Evolutionary conservation across 768 basidiomycete species (phyloP).

Genomic region (Candolleomyces aberdarensis): DNA sequence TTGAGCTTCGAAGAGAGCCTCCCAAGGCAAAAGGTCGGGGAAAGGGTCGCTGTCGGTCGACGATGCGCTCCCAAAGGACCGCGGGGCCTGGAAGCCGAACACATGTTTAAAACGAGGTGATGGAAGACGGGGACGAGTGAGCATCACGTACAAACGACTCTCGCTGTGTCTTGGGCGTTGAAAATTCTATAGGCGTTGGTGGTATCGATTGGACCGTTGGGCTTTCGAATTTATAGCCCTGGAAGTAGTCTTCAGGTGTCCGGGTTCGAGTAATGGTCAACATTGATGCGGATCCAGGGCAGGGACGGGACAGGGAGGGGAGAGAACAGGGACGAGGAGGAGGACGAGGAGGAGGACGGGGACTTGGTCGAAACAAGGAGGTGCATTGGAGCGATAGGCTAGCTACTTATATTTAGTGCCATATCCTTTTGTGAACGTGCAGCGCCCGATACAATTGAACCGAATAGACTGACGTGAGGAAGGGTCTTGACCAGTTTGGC

Average conservation of each 20-base stretch:
- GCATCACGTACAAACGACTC: not conserved
- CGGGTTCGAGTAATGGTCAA: conserved; percentile 2
- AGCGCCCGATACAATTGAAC: not conserved
- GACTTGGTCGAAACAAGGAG: not conserved
- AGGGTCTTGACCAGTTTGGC: conserved; percentile 4
- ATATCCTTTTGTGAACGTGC: not conserved
- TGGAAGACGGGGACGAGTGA: conserved; percentile 4
- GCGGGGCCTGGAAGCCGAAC: not conserved
- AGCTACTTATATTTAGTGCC: conserved; percentile 1
- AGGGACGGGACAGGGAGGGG: not conserved
- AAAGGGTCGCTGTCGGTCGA: conserved; percentile 9
- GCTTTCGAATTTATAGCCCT: not conserved
- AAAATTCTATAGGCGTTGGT: not conserved
- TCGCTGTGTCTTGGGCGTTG: not conserved
- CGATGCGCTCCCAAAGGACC: conserved; percentile 9
- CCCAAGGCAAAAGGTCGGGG: conserved; percentile 7
- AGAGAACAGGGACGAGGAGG: not conserved
- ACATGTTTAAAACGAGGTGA: conserved; percentile 9
- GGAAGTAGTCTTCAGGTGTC: not conserved
- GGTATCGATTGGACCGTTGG: not conserved
- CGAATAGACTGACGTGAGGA: not conserved
- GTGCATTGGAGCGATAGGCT: not conserved
- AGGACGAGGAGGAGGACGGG: not conserved
- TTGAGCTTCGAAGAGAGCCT: conserved; percentile 3
- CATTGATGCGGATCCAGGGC: not conserved